Evolutionary conservation across 129 eudicot species (phyloP), one percentile per base, ranked within the genome.

Genomic region (Helichrysum umbraculigerum): DNA sequence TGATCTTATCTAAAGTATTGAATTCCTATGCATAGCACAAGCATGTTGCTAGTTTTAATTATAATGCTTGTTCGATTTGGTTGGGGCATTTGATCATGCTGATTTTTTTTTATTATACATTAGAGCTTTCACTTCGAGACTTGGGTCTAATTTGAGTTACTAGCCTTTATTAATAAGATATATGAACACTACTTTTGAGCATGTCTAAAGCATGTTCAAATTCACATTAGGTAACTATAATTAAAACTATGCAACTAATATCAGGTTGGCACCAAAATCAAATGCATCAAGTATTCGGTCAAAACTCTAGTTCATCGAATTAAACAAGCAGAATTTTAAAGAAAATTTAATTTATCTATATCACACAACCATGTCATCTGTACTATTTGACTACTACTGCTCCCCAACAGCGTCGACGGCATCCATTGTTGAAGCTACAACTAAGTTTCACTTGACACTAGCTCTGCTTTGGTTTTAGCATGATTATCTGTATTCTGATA

Each of bases 331-430:
- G 34, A 37, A 17, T 56, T 9, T 34, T 32, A 25, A 50, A 51
- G 19, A 51, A 65, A 47, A 50, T 16, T 21, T 50, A 32, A 64
- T 22, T 64, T 54, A 64, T 75, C 34, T 62, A 47, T 58, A 25
- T 58, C 17, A 73, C 58, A 68, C 59, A 80, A 59, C 70, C 73
- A 66, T 66, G 30, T 57, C 66, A 73, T 35, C 30, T 12, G 66
- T 20, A 70, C 60, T 63, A 14, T 21, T 29, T 14, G 19, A 35
- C 78, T 44, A 10, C 61, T 66, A 54, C 80, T 68, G 34, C 34
- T 57, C 19, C 70, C 39, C 39, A 64, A 17, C 69, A 64, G 14
- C 16, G 42, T 30, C 1, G 0, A 16, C 19, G 39, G n/a, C 39
- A 60, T 28, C 25, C 42, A 64, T 32, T 64, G 32, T 7, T 10